These are phyloP conservation scores for Colletotrichum noveboracense DNA, from an alignment of 2,329 filamentous ascomycete genomes.

Conservation along the genomic window DNA sequence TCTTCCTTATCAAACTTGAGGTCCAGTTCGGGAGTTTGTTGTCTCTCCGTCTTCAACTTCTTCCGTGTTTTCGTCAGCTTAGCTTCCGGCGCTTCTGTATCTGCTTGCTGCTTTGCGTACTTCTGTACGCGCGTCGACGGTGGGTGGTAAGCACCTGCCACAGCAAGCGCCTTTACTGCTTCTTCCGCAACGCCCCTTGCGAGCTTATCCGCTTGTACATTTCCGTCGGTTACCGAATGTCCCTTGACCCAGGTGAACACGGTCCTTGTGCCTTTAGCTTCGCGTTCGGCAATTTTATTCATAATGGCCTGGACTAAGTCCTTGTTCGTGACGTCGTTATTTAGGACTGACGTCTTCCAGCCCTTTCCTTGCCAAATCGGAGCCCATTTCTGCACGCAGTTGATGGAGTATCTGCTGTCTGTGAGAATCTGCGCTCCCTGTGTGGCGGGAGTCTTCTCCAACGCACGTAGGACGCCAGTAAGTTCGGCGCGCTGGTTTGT, in stretches of 20 bases:
- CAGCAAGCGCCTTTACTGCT: background rate
- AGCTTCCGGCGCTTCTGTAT: background rate
- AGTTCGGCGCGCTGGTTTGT: constrained; percentile 98
- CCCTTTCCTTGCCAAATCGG: constrained; percentile 74
- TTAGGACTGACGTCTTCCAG: constrained; percentile 75
- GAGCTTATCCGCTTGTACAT: too few relatives aligned
- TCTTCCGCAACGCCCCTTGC: too few relatives aligned
- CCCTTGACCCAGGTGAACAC: constrained; percentile 91
- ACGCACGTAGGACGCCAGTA: constrained; percentile 82
- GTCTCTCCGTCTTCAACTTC: background rate
- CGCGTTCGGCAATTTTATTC: constrained; percentile 67
- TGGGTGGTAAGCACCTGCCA: background rate
- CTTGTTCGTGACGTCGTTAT: constrained; percentile 81
- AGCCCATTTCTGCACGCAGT: constrained; percentile 88
- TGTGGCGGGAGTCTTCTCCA: constrained; percentile 74
- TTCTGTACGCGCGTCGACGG: background rate
- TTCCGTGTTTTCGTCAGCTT: background rate
- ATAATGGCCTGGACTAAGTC: constrained; percentile 73
- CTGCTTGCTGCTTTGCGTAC: background rate
- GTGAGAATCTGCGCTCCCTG: constrained; percentile 78
- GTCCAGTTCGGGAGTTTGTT: background rate
- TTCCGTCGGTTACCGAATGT: constrained; percentile 48
- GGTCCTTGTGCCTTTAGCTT: constrained; percentile 64
- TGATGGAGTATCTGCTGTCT: constrained; percentile 92
- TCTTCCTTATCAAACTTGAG: background rate